Evolutionary conservation across 345 rosid species (phyloP), one percentile per base, ranked within the genome.

Genomic region (Eucalyptus polybractea): DNA sequence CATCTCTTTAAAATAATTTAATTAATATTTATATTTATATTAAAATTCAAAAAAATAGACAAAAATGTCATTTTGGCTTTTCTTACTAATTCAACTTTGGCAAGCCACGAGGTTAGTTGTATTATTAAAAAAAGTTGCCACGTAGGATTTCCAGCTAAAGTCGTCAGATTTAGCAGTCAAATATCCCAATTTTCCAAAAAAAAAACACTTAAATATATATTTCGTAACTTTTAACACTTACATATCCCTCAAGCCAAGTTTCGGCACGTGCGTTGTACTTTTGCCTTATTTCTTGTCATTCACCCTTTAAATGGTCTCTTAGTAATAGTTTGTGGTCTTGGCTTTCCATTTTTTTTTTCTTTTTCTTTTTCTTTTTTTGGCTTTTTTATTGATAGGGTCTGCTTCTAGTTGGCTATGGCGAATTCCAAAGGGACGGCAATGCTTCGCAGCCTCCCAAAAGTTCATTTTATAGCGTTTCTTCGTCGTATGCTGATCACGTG

Each of bases 391-490:
- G 88, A 60, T 91, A 93, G 95, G 93, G 89, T 87, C 80, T 86
- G 88, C 56, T 91, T 87, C 54, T 62, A 85, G 56, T 93, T 92
- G 89, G 83, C 89, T 67, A 97, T 96, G 99, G 92, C 94, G 62
- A 94, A 94, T 93, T 95, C 98, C 62, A 96, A 94, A 86, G 98
- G 97, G 50, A 95, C 97, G 88, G 92, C 97, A 88, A 96, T 87
- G 94, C 99, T 89, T 93, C 94, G 89, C 98, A 95, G 88, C 99
- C 99, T 90, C 99, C 99, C 13, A 98, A 93, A 92, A 95, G 93
- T 86, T 99, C 99, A 10, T 97, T 95, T 94, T 96, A 98, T n/a
- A 93, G 90, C 85, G 93, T 94, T 89, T 93, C 97, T 47, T 93
- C 97, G 9, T 88, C 96, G n/a, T 95, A 91, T 90, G 91, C 92